These are phyloP conservation scores for Fraxinus paxiana DNA, from an alignment of 305 asterid species.

Conservation along the genomic window DNA sequence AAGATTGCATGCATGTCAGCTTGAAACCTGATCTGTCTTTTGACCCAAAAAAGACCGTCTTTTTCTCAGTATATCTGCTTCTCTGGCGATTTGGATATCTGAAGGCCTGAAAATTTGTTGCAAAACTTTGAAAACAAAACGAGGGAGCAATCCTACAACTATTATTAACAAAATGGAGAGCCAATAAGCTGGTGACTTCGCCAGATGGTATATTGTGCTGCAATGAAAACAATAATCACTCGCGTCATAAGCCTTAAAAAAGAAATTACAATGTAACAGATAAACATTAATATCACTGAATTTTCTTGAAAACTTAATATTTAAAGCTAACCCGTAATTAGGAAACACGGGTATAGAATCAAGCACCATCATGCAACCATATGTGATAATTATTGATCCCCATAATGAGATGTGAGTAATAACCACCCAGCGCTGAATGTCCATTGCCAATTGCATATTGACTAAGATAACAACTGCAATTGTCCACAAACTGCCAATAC, in stretches of 20 bases:
- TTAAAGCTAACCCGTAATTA: slow-evolving; percentile 71
- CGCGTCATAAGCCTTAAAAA: slow-evolving; percentile 8
- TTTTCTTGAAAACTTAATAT: slow-evolving; percentile 4
- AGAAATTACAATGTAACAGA: neutral
- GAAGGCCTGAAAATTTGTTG: slow-evolving; percentile 78
- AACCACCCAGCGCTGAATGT: slow-evolving; percentile 69
- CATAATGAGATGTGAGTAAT: slow-evolving; percentile 78
- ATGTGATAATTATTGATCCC: slow-evolving; percentile 84
- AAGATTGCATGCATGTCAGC: slow-evolving; percentile 33
- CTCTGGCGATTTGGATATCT: slow-evolving; percentile 90
- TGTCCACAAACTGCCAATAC: slow-evolving; percentile 97
- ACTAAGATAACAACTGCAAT: slow-evolving; percentile 82
- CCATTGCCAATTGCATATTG: slow-evolving; percentile 92
- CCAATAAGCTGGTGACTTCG: slow-evolving; percentile 72
- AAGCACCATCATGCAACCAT: slow-evolving; percentile 75
- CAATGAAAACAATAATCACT: slow-evolving; percentile 28
- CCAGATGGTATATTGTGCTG: slow-evolving; percentile 86
- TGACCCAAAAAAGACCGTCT: slow-evolving; percentile 37
- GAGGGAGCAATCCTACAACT: slow-evolving; percentile 82
- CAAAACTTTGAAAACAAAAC: slow-evolving; percentile 66
- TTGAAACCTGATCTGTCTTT: slow-evolving; percentile 41
- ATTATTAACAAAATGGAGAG: slow-evolving; percentile 71
- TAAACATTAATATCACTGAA: slow-evolving; percentile 1
- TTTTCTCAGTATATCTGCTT: slow-evolving; percentile 71
- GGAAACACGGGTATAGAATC: slow-evolving; percentile 71